Conservation (phyloP, 2,329 filamentous ascomycete genomes). For the Xylariaceae sp. region DNA sequence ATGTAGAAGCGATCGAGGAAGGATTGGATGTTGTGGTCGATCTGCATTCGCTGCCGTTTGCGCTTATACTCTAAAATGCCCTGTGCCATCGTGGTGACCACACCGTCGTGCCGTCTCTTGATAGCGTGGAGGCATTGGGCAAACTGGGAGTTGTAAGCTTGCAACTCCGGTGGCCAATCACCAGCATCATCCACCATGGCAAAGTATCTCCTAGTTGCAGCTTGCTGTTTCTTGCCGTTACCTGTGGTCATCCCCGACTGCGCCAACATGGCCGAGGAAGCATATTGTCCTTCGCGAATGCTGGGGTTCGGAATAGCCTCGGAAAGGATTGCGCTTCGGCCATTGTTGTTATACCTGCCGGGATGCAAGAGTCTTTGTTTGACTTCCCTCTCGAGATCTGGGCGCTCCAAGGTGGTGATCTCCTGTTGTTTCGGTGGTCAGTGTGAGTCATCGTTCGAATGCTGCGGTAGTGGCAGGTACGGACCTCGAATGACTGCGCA, state of each 20-base stretch:
- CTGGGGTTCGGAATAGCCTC: conserved; percentile 89
- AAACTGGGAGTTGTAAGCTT: conserved; percentile 91
- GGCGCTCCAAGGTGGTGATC: conserved; percentile 81
- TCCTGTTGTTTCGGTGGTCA: conserved; percentile 55
- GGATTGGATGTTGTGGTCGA: conserved; percentile 93
- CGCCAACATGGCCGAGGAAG: conserved; percentile 45
- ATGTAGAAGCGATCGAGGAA: conserved; percentile 99
- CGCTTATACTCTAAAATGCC: conserved; percentile 98
- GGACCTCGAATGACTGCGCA: conserved; percentile 95
- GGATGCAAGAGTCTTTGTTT: conserved; percentile 74
- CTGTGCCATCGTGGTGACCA: conserved; percentile 96
- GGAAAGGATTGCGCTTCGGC: conserved; percentile 64
- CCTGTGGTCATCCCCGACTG: conserved; percentile 38
- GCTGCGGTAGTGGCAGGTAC: conserved; percentile 9
- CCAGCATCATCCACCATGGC: conserved; percentile 82
- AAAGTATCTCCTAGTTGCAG: conserved; percentile 72
- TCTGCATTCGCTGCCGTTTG: conserved; percentile 93
- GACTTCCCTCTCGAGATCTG: conserved; percentile 70
- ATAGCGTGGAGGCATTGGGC: conserved; percentile 86
- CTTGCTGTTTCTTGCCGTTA: conserved; percentile 44
- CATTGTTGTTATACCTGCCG: conserved; percentile 42
- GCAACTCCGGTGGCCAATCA: conserved; percentile 90
- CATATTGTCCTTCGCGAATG: conserved; percentile 77
- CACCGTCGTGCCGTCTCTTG: conserved; percentile 92
- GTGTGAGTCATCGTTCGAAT: conserved; percentile 28